Base-by-base conservation (phyloP, 1,284 basidiomycete species). In the Hymenochaete sp. region DNA sequence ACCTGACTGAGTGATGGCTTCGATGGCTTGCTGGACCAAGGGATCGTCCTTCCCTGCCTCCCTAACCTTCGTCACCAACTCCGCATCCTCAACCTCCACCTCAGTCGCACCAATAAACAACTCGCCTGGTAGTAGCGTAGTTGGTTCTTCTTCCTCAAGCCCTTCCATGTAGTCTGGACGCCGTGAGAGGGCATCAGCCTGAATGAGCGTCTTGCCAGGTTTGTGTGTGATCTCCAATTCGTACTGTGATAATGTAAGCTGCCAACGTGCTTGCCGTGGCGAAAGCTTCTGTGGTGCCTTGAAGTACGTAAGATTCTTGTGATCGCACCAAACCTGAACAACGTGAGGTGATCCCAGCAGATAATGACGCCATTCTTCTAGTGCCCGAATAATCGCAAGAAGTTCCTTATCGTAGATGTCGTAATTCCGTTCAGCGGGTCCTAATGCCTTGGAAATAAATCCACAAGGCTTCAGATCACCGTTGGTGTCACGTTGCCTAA, bases 391-490 rank as follows among this genome's bases (percentile, higher is more conserved):
- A 13, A 67, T 59, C 1, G 65, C 62, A 1, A 64, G 13, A 38
- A 70, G 36, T 44, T 70, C 65, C 35, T 66, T 61, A 47, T 70
- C 62, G 45, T 64, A 58, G 31, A 62, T 59, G 6, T 53, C 50
- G 48, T 65, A 69, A 49, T 68, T 70, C 3, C 52, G 46, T 47
- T 67, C 57, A 1, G 62, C 53, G 1, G 52, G 28, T 7, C 14
- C 36, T 7, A 64, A 41, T 13, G 51, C 52, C 2, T 56, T 45
- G 6, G 58, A 63, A 27, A 51, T 46, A 47, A 59, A 60, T 2
- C 51, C 59, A 3, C 62, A 41, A 2, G 62, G 62, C n/a, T 55
- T 55, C 2, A 53, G 48, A 10, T 40, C 18, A 1, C 38, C 35
- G n/a, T n/a, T n/a, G n/a, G n/a, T n/a, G n/a, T n/a, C n/a, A n/a